phyloP scores from a whole-genome alignment of 805 yeast genomes.

The Diddensiella caesifluorescens region DNA sequence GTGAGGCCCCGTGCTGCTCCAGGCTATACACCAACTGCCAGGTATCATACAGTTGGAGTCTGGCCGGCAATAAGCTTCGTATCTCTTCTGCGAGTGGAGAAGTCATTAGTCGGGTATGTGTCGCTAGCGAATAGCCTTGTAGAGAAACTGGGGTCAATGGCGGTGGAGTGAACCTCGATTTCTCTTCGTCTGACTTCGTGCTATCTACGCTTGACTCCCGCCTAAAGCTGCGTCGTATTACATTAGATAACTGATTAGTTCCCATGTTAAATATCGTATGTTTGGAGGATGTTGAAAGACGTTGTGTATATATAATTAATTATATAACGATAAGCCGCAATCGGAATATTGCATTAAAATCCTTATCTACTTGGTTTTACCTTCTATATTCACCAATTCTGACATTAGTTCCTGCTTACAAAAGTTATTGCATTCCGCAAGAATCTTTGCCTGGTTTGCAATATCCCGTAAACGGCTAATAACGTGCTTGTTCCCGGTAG shows the following conservation, averaged over 20 bases:
- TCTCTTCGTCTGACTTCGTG: too few relatives aligned
- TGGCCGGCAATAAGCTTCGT: conserved; percentile 64
- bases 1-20: conserved; percentile 88
- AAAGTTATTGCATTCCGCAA: conserved; percentile 65
- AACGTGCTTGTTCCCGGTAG: conserved; percentile 68
- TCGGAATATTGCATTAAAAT: background rate
- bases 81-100: conserved; percentile 67
- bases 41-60: conserved; percentile 67
- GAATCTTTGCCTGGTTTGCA: conserved; percentile 70
- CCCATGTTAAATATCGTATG: too few relatives aligned
- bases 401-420: conserved; percentile 46
- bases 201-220: too few relatives aligned
- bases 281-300: too few relatives aligned
- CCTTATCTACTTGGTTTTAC: background rate
- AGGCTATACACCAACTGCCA: conserved; percentile 81
- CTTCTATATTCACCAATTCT: conserved; percentile 1
- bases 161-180: conserved; percentile 20
- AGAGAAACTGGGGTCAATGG: conserved; percentile 33
- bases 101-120: conserved; percentile 55
- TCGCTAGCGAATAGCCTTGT: conserved; percentile 53
- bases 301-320: too few relatives aligned
- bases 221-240: too few relatives aligned
- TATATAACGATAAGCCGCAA: too few relatives aligned
- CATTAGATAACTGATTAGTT: too few relatives aligned
- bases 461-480: conserved; percentile 65